Evolutionary conservation across 2,329 filamentous ascomycete species (phyloP).

Genomic region (Biscogniauxia marginata): DNA sequence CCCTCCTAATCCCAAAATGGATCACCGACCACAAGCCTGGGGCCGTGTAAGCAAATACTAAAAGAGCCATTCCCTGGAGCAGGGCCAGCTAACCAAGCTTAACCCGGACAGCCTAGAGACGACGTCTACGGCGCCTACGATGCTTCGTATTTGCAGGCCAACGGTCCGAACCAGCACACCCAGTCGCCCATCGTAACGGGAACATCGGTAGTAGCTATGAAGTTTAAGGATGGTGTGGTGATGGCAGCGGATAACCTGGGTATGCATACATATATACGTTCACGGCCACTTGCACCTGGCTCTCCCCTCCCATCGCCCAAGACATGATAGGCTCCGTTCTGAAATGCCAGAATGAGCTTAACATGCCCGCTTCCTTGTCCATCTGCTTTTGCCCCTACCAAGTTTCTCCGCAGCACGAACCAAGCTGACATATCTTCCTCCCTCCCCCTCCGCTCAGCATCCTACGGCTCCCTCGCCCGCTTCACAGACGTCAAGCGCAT

Average conservation of each 20-base stretch:
- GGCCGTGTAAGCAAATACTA: conserved; percentile 58
- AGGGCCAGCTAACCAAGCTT: conserved; percentile 34
- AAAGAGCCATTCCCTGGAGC: background rate
- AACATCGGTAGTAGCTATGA: conserved; percentile 90
- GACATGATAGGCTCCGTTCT: no score
- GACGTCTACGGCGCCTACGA: conserved; percentile 96
- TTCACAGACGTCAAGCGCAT: conserved; percentile 97
- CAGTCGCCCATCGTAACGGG: conserved; percentile 93
- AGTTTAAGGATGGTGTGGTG: conserved; percentile 94
- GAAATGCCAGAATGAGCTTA: no score
- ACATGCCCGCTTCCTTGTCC: no score
- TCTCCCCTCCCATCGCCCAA: background rate
- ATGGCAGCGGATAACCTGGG: conserved; percentile 96
- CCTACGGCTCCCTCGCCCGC: conserved; percentile 93
- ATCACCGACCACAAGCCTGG: conserved; percentile 72
- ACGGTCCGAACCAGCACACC: conserved; percentile 77
- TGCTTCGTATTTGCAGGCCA: conserved; percentile 73
- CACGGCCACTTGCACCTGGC: no score
- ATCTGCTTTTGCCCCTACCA: background rate
- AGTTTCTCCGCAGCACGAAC: background rate
- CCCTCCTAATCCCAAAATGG: conserved; percentile 46
- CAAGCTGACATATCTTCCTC: conserved; percentile 12
- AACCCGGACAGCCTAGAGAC: conserved; percentile 74
- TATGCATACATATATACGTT: conserved; percentile 51
- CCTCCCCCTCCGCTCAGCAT: conserved; percentile 56